Percentiles rank a stretch among this genome's conserved stretches.
Evolutionary conservation across 768 basidiomycete genomes (phyloP).

Genomic region (Leccinellum luteum): DNA sequence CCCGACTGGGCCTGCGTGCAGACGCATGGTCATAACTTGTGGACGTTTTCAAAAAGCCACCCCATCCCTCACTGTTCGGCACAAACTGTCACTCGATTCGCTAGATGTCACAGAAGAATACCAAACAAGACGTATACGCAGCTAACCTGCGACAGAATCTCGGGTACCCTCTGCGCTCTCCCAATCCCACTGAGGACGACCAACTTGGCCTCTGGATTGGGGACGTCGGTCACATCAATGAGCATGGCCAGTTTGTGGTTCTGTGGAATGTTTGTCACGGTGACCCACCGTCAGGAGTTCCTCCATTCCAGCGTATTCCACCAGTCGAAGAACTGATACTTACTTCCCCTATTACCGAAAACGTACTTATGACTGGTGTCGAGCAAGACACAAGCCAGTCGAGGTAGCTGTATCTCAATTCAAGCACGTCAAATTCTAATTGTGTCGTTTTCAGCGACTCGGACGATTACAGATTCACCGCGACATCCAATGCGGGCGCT

Average conservation of each 20-base stretch:
- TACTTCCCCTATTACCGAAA: not conserved
- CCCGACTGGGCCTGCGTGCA: not conserved
- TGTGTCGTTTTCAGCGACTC: not conserved
- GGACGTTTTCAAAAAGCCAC: too few species aligned
- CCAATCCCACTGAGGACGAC: not conserved
- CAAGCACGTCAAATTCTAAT: not conserved
- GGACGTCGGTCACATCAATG: not conserved
- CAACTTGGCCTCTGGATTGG: not conserved
- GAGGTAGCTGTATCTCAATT: not conserved
- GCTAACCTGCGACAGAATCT: not conserved
- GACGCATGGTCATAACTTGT: not conserved
- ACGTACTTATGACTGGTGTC: not conserved
- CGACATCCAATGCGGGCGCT: not conserved
- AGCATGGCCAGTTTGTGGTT: not conserved
- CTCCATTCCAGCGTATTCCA: not conserved
- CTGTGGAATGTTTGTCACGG: not conserved
- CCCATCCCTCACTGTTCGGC: not conserved
- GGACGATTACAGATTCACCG: not conserved
- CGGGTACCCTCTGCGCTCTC: not conserved
- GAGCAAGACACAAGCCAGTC: not conserved
- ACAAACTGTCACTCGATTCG: not conserved
- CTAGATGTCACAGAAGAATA: not conserved
- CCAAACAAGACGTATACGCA: not conserved
- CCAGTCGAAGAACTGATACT: not conserved
- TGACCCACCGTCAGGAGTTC: not conserved